Evolutionary conservation across 1,139 yeast genomes (phyloP).

Genomic region (Geotrichum histeridarum): DNA sequence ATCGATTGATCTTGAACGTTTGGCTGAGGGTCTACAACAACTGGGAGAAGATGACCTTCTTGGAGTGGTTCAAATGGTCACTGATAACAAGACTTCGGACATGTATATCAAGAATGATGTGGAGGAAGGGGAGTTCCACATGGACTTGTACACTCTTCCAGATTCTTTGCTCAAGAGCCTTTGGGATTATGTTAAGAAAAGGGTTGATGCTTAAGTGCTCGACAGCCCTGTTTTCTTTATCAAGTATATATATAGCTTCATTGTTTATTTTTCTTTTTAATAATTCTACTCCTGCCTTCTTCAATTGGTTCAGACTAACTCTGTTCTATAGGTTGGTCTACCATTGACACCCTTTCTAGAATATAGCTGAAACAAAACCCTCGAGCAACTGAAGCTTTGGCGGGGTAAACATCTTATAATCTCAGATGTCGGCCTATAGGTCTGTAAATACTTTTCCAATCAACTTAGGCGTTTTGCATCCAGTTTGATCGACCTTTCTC

Average conservation of each 20-base stretch:
- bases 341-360: no score
- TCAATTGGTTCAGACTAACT: no score
- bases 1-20: slow-evolving; percentile 71
- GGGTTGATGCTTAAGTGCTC: slow-evolving; percentile 27
- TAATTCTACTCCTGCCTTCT: background rate
- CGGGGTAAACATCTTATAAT: no score
- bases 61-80: slow-evolving; percentile 95
- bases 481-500: no score
- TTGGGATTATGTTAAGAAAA: slow-evolving; percentile 86
- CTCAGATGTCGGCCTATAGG: no score
- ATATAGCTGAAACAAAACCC: no score
- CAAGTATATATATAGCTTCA: background rate
- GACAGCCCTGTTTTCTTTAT: background rate
- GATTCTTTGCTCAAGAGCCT: slow-evolving; percentile 85
- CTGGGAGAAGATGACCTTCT: slow-evolving; percentile 87
- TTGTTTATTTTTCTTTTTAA: background rate
- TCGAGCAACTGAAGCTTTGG: no score
- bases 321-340: no score
- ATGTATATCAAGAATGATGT: slow-evolving; percentile 95
- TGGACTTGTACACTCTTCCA: slow-evolving; percentile 92
- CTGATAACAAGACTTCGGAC: slow-evolving; percentile 90
- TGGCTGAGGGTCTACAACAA: slow-evolving; percentile 85
- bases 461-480: no score
- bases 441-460: no score
- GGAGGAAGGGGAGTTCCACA: slow-evolving; percentile 94